Percentiles rank a stretch among this genome's conserved stretches.
phyloP scores from a whole-genome alignment of 2,329 filamentous ascomycete genomes.

The Cercospora zeae-maydis region DNA sequence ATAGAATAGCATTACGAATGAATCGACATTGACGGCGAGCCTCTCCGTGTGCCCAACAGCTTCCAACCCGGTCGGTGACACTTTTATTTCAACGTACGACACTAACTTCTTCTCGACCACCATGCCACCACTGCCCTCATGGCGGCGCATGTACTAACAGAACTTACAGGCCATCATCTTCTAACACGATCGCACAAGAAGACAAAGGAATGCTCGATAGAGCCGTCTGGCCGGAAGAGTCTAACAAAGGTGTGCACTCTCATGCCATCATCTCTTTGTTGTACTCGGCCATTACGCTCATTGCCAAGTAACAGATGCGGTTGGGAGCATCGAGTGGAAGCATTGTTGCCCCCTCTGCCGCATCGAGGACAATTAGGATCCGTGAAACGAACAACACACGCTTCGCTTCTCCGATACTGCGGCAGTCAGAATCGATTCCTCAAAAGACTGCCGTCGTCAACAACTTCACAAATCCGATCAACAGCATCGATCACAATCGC shows the following conservation, averaged over 20 bases:
- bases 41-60: neutral
- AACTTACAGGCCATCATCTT: neutral
- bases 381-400: too few relatives aligned
- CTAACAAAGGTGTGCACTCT: neutral
- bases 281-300: neutral
- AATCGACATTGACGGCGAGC: neutral
- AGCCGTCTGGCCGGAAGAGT: neutral
- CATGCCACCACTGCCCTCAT: neutral
- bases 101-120: neutral
- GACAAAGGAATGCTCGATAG: neutral
- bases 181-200: neutral
- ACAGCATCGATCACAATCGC: neutral
- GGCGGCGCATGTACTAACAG: neutral
- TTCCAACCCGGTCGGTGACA: too few relatives aligned
- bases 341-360: neutral
- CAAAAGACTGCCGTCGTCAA: neutral
- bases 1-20: slow-evolving; percentile 1
- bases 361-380: neutral
- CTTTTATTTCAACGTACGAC: neutral
- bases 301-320: neutral
- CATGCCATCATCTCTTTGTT: neutral
- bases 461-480: neutral
- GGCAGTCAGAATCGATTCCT: neutral
- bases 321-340: neutral
- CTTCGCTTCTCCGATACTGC: neutral